Percentiles rank a stretch among this genome's conserved stretches.
These are phyloP conservation scores for Aspergillus unguis DNA, from an alignment of 2,329 filamentous ascomycete genomes.

Conservation along the genomic window DNA sequence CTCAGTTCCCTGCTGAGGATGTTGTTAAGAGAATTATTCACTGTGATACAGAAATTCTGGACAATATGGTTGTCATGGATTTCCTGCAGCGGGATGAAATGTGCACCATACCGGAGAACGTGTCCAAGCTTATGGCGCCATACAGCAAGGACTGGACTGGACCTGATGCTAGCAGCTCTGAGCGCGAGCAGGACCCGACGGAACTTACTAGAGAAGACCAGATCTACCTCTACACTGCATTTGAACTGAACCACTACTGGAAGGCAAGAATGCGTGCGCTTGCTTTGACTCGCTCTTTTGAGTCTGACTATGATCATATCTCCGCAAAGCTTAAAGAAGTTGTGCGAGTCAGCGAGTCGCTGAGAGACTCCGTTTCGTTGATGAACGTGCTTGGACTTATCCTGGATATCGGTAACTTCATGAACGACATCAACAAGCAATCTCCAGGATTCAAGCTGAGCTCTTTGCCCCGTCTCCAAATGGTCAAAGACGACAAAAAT, in stretches of 20 bases:
- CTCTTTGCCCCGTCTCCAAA: constrained; percentile 84
- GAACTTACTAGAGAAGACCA: constrained; percentile 95
- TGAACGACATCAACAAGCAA: constrained; percentile 99
- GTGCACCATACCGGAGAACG: constrained; percentile 88
- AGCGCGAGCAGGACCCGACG: constrained; percentile 76
- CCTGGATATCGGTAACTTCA: constrained; percentile 97
- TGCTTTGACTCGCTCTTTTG: constrained; percentile 75
- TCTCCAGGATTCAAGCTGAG: constrained; percentile 97
- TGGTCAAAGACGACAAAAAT: constrained; percentile 99
- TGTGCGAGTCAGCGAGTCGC: constrained; percentile 80
- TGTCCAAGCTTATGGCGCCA: constrained; percentile 83
- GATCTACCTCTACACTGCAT: constrained; percentile 89
- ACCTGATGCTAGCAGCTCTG: constrained; percentile 71
- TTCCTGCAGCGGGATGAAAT: constrained; percentile 91
- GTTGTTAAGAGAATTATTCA: constrained; percentile 92
- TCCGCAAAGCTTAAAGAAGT: constrained; percentile 80
- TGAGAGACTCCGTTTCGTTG: constrained; percentile 85
- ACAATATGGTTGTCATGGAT: constrained; percentile 91
- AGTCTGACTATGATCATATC: constrained; percentile 88
- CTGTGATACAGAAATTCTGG: constrained; percentile 82
- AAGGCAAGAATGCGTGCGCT: constrained; percentile 94
- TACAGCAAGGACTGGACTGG: constrained; percentile 97
- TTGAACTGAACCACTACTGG: constrained; percentile 96
- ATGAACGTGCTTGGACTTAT: constrained; percentile 97
- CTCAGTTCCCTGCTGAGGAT: constrained; percentile 76